Evolutionary conservation across 441 rosid genomes (phyloP).

Genomic region (Adansonia gregorii): DNA sequence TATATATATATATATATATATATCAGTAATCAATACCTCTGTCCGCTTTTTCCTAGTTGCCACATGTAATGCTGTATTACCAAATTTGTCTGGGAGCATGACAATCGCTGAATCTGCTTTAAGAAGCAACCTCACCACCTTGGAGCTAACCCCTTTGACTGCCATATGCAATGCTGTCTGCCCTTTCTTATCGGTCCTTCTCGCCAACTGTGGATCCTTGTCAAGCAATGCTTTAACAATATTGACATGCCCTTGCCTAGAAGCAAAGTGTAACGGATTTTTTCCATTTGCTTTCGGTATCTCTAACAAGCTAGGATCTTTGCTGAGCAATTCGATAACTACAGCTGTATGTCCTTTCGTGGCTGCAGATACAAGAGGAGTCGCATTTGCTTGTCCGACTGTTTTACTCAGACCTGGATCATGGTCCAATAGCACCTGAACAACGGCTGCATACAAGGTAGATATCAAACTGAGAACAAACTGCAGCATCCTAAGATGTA

Average conservation of each 20-base stretch:
- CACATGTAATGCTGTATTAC: slow-evolving; percentile 77
- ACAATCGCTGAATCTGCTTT: slow-evolving; percentile 72
- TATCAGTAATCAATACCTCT: slow-evolving; percentile 48
- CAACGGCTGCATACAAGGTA: slow-evolving; percentile 63
- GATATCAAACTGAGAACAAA: slow-evolving; percentile 23
- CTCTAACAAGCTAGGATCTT: slow-evolving; percentile 64
- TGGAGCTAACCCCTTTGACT: slow-evolving; percentile 74
- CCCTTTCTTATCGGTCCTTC: slow-evolving; percentile 86
- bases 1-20: neutral
- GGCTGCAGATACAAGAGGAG: slow-evolving; percentile 86
- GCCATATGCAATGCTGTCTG: slow-evolving; percentile 98
- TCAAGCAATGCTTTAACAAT: slow-evolving; percentile 67
- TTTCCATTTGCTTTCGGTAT: slow-evolving; percentile 75
- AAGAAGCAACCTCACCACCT: slow-evolving; percentile 75
- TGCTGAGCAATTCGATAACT: slow-evolving; percentile 62
- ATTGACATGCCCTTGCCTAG: slow-evolving; percentile 90
- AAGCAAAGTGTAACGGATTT: slow-evolving; percentile 88
- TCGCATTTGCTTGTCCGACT: slow-evolving; percentile 79
- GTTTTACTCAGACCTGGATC: slow-evolving; percentile 68
- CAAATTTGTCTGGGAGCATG: slow-evolving; percentile 86
- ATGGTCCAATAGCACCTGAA: slow-evolving; percentile 65
- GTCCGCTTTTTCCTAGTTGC: slow-evolving; percentile 82
- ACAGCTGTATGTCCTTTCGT: slow-evolving; percentile 69
- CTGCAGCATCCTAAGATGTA: neutral
- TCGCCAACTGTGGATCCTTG: slow-evolving; percentile 72